These are phyloP conservation scores for Sphaerulina musiva DNA, from an alignment of 2,329 filamentous ascomycete genomes.

Conservation along the genomic window DNA sequence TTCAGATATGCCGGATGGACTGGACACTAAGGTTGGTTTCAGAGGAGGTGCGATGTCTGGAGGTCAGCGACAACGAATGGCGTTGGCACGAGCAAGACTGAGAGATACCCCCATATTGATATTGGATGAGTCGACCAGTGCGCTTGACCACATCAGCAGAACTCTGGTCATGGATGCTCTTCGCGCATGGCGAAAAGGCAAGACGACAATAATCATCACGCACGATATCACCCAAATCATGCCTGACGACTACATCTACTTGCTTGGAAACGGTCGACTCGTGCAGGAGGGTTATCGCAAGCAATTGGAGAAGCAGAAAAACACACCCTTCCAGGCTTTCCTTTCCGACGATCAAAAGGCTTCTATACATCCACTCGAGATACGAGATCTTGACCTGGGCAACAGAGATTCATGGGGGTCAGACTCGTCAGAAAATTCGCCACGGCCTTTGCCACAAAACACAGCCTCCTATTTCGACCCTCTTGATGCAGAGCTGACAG, in stretches of 20 bases:
- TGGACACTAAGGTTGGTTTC: constrained; percentile 64
- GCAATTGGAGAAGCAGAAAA: constrained; percentile 43
- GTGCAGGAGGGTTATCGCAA: constrained; percentile 61
- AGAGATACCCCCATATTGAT: constrained; percentile 74
- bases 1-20: constrained; percentile 57
- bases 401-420: constrained; percentile 2
- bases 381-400: constrained; percentile 10
- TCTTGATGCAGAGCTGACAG: constrained; percentile 26
- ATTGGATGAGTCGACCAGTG: constrained; percentile 82
- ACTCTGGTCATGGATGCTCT: constrained; percentile 66
- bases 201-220: constrained; percentile 89
- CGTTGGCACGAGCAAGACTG: constrained; percentile 69
- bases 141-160: constrained; percentile 68
- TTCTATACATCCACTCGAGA: constrained; percentile 16
- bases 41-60: constrained; percentile 71
- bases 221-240: constrained; percentile 76
- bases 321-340: constrained; percentile 31
- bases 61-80: constrained; percentile 76
- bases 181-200: constrained; percentile 66
- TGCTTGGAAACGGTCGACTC: constrained; percentile 64
- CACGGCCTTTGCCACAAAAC: constrained; percentile 2
- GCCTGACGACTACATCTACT: constrained; percentile 68
- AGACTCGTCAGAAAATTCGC: constrained; percentile 7
- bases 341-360: constrained; percentile 23
- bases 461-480: constrained; percentile 19